Percentiles rank a stretch among this genome's conserved stretches.
phyloP scores from a whole-genome alignment of 129 eudicot species.

The Tagetes patula region DNA sequence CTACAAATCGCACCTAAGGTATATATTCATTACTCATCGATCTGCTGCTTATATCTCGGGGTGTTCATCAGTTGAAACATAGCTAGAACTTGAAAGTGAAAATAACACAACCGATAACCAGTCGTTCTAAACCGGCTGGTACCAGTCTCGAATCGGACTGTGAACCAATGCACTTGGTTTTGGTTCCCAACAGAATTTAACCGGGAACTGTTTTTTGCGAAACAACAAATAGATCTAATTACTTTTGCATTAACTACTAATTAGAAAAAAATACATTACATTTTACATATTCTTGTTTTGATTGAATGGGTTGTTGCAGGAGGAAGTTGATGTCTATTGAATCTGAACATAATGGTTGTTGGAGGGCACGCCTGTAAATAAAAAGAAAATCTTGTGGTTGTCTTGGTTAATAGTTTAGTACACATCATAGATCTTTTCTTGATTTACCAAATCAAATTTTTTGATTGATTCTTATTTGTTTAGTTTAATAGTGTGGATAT shows the following conservation, averaged over 20 bases:
- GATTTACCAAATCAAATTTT: background rate
- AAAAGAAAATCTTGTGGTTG: constrained; percentile 22
- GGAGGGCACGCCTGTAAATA: constrained; percentile 52
- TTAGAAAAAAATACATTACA: background rate
- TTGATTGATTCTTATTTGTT: background rate
- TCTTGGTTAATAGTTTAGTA: constrained; percentile 24
- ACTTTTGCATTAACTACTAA: background rate
- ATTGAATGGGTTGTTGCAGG: constrained; percentile 48
- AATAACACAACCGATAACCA: background rate
- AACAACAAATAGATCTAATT: background rate
- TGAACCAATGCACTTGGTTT: background rate
- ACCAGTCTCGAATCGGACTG: background rate
- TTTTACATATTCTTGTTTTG: background rate
- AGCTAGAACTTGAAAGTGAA: background rate
- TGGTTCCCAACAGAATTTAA: background rate
- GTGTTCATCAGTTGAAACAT: background rate
- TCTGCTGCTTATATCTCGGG: constrained; percentile 1
- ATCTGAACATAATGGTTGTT: constrained; percentile 29
- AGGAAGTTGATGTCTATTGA: constrained; percentile 38
- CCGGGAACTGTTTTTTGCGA: background rate
- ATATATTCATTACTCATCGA: background rate
- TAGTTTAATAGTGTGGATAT: background rate
- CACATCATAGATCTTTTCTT: constrained; percentile 20
- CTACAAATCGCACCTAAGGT: constrained; percentile 38
- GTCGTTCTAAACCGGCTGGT: background rate